Evolutionary conservation across 441 rosid species (phyloP).

Genomic region (Populus hybrid): DNA sequence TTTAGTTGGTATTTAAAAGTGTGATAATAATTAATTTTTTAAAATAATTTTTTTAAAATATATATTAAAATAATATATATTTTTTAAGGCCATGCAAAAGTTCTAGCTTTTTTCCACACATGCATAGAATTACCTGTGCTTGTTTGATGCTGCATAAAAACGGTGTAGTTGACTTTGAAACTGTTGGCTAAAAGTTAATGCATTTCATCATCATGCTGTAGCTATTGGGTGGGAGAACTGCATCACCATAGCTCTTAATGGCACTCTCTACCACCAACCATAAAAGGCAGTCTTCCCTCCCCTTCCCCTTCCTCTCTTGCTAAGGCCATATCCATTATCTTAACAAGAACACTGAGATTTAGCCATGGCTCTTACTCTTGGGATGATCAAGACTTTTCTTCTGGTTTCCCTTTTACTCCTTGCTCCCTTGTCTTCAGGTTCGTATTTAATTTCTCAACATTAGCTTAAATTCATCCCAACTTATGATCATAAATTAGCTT

Average conservation of each 20-base stretch:
- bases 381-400: slow-evolving; percentile 40
- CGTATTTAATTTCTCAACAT: background rate
- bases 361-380: slow-evolving; percentile 27
- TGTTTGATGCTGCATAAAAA: slow-evolving; percentile 4
- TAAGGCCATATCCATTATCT: background rate
- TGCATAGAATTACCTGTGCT: slow-evolving; percentile 8
- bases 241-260: slow-evolving; percentile 5
- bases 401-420: slow-evolving; percentile 37
- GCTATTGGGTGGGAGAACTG: slow-evolving; percentile 40
- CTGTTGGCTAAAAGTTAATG: slow-evolving; percentile 27
- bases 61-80: no score
- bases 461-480: background rate
- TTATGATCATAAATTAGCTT: background rate
- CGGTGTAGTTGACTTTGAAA: slow-evolving; percentile 37
- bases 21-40: fast-evolving
- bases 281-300: slow-evolving; percentile 21
- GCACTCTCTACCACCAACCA: slow-evolving; percentile 18
- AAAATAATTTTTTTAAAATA: no score
- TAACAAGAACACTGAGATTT: background rate
- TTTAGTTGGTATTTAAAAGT: no score
- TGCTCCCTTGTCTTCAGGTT: slow-evolving; percentile 37
- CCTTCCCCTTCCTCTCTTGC: background rate
- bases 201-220: slow-evolving; percentile 35
- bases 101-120: slow-evolving; percentile 6
- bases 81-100: slow-evolving; percentile 28